These are phyloP conservation scores for Diplotaxis tenuifolia DNA, from an alignment of 345 rosid genomes.

Conservation along the genomic window DNA sequence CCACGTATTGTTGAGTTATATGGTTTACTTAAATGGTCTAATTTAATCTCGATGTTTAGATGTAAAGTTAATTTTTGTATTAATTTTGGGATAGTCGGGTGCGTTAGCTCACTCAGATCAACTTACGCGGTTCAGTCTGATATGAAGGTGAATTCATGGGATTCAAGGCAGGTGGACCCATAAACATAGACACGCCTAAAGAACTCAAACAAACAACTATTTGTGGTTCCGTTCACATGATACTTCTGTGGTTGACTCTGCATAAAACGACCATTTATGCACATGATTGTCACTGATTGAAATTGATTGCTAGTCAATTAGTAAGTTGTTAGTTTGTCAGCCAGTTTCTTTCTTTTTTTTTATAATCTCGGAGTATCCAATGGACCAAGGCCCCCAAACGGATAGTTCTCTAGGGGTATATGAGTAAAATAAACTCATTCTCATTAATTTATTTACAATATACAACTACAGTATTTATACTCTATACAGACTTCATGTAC, in stretches of 20 bases:
- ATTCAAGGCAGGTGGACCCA: background rate
- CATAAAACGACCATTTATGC: background rate
- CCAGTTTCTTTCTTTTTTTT: too few species aligned
- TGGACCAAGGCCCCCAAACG: too few species aligned
- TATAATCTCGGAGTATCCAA: too few species aligned
- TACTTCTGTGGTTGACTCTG: background rate
- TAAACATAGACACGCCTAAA: background rate
- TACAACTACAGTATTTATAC: too few species aligned
- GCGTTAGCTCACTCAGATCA: background rate
- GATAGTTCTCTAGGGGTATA: too few species aligned
- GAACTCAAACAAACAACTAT: background rate
- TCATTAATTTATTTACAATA: too few species aligned
- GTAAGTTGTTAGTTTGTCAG: too few species aligned
- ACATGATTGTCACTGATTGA: background rate
- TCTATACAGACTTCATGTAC: too few species aligned
- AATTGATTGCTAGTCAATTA: background rate
- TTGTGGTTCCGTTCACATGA: conserved; percentile 6
- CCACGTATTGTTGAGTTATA: background rate
- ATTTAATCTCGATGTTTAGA: background rate
- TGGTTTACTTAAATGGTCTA: background rate
- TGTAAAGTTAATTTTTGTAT: too few species aligned
- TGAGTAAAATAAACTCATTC: too few species aligned
- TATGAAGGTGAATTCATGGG: background rate
- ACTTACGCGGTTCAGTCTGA: background rate
- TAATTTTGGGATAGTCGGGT: too few species aligned